Evolutionary conservation across 257 asterid genomes (phyloP).

Genomic region (Forsythia viridissima): DNA sequence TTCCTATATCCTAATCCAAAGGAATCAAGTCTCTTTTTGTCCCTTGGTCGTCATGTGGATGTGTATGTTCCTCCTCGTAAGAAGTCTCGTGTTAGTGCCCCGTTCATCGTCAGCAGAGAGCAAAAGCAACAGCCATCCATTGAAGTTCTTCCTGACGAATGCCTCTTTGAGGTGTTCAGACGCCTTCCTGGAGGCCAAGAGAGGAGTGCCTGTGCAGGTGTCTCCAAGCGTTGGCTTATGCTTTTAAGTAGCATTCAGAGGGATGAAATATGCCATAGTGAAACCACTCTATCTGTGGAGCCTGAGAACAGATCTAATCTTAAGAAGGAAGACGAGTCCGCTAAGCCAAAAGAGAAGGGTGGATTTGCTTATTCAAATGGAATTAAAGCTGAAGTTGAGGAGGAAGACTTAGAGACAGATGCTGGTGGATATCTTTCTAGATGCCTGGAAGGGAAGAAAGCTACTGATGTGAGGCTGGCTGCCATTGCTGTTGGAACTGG

Average conservation of each 20-base stretch:
- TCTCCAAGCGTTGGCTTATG: conserved; percentile 92
- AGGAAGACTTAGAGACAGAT: conserved; percentile 34
- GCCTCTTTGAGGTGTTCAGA: conserved; percentile 89
- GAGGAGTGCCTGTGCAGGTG: conserved; percentile 75
- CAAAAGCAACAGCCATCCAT: conserved; percentile 58
- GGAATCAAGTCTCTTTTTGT: conserved; percentile 47
- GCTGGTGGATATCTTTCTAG: conserved; percentile 69
- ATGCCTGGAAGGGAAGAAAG: conserved; percentile 85
- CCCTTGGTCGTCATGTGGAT: conserved; percentile 61
- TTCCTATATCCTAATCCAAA: conserved; percentile 55
- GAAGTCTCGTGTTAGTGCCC: conserved; percentile 79
- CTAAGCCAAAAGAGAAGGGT: conserved; percentile 36
- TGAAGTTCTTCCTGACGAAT: conserved; percentile 92
- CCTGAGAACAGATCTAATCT: conserved; percentile 35
- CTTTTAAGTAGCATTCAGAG: conserved; percentile 72
- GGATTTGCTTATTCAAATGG: conserved; percentile 24
- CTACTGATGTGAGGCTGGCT: conserved; percentile 86
- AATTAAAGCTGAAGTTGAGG: conserved; percentile 26
- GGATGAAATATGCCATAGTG: conserved; percentile 49
- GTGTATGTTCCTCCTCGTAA: conserved; percentile 71
- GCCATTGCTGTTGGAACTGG: conserved; percentile 84
- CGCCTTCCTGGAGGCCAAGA: conserved; percentile 72
- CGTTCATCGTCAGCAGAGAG: conserved; percentile 50
- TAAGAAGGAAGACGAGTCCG: conserved; percentile 24
- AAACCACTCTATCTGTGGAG: conserved; percentile 22